These are phyloP conservation scores for Puccinia polysora DNA, from an alignment of 1,284 basidiomycete species.

Conservation along the genomic window DNA sequence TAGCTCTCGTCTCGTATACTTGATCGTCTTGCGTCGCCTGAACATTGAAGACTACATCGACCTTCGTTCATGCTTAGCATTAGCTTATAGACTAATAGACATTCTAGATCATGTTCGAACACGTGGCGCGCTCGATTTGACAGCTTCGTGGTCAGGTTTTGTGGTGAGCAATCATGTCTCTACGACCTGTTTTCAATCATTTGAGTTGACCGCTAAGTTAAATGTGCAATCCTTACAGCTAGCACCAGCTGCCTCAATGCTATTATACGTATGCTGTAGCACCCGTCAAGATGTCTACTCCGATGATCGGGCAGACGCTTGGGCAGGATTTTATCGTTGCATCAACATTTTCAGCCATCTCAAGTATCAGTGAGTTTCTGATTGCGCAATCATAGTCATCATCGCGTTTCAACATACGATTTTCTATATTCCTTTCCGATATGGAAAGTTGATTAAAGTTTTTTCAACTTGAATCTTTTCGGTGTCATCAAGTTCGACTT, in stretches of 20 bases:
- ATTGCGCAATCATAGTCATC: too few species aligned
- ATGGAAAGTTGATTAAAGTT: too few species aligned
- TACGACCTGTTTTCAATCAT: not conserved
- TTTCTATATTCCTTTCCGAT: too few species aligned
- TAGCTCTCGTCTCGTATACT: too few species aligned
- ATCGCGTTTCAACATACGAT: too few species aligned
- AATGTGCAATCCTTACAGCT: not conserved
- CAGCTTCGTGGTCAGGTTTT: not conserved
- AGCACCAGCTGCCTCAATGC: conserved; percentile 9
- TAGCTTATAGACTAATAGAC: conserved; percentile 6
- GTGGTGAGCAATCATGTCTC: not conserved
- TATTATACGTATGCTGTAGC: conserved; percentile 7
- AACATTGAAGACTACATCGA: conserved; percentile 8
- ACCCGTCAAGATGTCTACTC: not conserved
- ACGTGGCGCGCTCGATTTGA: conserved; percentile 6
- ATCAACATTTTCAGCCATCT: conserved; percentile 20
- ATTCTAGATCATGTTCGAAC: conserved; percentile 20
- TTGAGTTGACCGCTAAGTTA: not conserved
- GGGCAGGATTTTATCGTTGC: conserved; percentile 32
- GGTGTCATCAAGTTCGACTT: too few species aligned
- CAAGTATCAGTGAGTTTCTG: too few species aligned
- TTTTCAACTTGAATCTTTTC: too few species aligned
- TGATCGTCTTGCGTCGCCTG: conserved; percentile 21
- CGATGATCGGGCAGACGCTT: conserved; percentile 5
- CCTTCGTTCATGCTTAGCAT: not conserved